phyloP scores from a whole-genome alignment of 805 yeast genomes.

The Debaryomyces tyrocola region DNA sequence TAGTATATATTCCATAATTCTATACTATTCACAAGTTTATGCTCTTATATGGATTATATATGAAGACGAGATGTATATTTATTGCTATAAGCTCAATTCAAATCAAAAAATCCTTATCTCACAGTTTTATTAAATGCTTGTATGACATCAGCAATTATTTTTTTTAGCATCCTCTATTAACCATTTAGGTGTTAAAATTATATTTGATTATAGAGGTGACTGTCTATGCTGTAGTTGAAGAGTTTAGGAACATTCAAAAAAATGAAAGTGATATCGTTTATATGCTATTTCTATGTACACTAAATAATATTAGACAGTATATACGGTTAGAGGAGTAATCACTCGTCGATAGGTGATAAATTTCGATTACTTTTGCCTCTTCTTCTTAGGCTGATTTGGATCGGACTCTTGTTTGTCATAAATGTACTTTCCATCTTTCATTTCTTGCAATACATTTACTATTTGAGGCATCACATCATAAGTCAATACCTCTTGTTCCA shows the following conservation, averaged over 20 bases:
- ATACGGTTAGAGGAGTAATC: too few relatives aligned
- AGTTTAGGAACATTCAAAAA: too few relatives aligned
- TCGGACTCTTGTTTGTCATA: slow-evolving; percentile 5
- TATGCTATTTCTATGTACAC: too few relatives aligned
- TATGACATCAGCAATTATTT: background rate
- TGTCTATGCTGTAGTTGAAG: too few relatives aligned
- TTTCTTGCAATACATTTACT: slow-evolving; percentile 34
- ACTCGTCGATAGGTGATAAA: too few relatives aligned
- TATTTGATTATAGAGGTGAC: too few relatives aligned
- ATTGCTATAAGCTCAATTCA: background rate
- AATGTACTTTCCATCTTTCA: slow-evolving; percentile 16
- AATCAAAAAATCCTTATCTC: slow-evolving; percentile 6
- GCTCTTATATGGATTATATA: background rate
- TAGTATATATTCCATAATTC: slow-evolving; percentile 44
- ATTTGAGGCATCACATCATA: slow-evolving; percentile 43
- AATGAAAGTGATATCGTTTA: too few relatives aligned
- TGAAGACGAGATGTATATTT: background rate
- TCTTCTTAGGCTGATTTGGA: background rate
- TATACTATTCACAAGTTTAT: background rate
- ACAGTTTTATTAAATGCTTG: slow-evolving; percentile 1
- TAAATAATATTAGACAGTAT: too few relatives aligned
- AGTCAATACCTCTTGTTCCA: slow-evolving; percentile 45
- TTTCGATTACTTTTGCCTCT: background rate
- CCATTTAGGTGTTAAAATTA: too few relatives aligned
- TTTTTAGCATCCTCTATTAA: too few relatives aligned